Percentiles rank a stretch among this genome's conserved stretches.
Conservation (phyloP, 495 filamentous ascomycete genomes). For the Penicillium lagena region DNA sequence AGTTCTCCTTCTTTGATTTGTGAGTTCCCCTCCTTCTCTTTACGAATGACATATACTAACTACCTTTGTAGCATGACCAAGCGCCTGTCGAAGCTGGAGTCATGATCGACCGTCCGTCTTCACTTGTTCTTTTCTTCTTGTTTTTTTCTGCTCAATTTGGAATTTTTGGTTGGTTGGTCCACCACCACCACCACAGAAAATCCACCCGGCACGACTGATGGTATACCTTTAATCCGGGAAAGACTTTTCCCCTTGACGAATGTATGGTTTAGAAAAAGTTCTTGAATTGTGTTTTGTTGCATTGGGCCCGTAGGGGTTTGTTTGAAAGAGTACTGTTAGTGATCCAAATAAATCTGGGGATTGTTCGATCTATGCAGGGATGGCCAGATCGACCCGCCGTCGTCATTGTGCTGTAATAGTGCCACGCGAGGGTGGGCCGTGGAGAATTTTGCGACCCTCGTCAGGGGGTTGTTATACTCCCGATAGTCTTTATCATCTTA, state of each 20-base stretch:
- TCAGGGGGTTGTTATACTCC: no score
- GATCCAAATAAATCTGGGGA: no score
- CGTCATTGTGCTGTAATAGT: no score
- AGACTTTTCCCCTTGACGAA: constrained; percentile 15
- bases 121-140: constrained; percentile 3
- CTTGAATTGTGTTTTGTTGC: not conserved
- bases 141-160: not conserved
- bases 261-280: constrained; percentile 21
- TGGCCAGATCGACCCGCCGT: no score
- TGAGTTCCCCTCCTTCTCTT: constrained; percentile 41
- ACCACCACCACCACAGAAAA: no score
- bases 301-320: no score
- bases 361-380: no score
- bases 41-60: not conserved
- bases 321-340: no score
- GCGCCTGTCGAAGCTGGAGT: constrained; percentile 34
- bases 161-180: not conserved
- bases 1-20: constrained; percentile 99
- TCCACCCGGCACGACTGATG: not conserved
- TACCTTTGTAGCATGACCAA: constrained; percentile 45
- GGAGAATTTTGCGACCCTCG: no score
- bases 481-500: no score
- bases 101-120: constrained; percentile 4
- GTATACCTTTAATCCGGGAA: constrained; percentile 12
- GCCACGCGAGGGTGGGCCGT: no score